These are phyloP conservation scores for Calcarisporium arbuscula DNA, from an alignment of 2,329 filamentous ascomycete species.

Conservation along the genomic window DNA sequence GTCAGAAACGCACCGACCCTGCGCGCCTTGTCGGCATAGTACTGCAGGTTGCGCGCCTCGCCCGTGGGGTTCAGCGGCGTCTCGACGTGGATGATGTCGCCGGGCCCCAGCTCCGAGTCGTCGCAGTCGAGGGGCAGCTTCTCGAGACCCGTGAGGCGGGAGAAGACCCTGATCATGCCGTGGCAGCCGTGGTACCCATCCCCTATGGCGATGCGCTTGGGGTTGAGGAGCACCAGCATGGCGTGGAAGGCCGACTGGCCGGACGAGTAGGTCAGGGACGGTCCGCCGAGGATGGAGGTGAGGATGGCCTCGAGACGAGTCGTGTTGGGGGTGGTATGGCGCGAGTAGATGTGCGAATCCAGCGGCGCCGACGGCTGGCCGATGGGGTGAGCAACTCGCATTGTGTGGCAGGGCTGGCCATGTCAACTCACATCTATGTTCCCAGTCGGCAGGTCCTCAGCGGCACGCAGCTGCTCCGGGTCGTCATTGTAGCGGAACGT, in stretches of 20 bases:
- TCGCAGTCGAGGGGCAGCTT: conserved; percentile 66
- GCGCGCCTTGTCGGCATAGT: conserved; percentile 68
- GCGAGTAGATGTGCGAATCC: conserved; percentile 77
- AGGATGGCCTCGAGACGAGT: conserved; percentile 83
- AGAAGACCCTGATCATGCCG: conserved; percentile 68
- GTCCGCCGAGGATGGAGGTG: conserved; percentile 62
- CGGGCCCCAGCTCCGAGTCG: conserved; percentile 58
- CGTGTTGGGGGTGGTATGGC: conserved; percentile 69
- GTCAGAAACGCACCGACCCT: conserved; percentile 66
- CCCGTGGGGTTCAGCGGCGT: conserved; percentile 91
- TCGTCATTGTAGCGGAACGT: conserved; percentile 78
- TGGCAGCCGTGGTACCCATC: conserved; percentile 92
- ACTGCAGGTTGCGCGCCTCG: conserved; percentile 65
- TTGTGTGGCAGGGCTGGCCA: neutral
- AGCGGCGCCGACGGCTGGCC: conserved; percentile 41
- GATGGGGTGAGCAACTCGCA: conserved; percentile 1
- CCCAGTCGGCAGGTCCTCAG: conserved; percentile 27
- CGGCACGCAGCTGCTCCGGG: conserved; percentile 53
- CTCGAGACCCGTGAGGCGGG: conserved; percentile 68
- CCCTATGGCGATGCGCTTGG: conserved; percentile 73
- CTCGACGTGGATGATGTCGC: conserved; percentile 86
- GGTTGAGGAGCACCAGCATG: conserved; percentile 76
- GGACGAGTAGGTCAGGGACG: conserved; percentile 70
- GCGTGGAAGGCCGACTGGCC: conserved; percentile 88
- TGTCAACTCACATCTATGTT: conserved; percentile 46